phyloP scores from a whole-genome alignment of 192 early-diverging fungal species.

The Coemansia sp. region DNA sequence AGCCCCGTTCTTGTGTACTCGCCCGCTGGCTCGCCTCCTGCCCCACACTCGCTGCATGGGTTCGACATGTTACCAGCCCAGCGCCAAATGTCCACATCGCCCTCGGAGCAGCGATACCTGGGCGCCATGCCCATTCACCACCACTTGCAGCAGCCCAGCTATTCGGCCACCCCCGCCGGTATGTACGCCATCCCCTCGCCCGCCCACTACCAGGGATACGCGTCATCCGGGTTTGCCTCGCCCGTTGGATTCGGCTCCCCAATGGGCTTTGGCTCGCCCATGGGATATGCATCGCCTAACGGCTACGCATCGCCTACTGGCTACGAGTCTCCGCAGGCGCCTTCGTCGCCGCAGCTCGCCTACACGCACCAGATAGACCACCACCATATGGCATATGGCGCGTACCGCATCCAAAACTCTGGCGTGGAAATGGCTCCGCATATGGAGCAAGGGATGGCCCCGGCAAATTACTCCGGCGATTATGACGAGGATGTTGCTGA shows the following conservation, averaged over 20 bases:
- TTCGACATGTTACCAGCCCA: background rate
- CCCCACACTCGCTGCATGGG: background rate
- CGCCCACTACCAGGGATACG: constrained; percentile 11
- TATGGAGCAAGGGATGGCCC: background rate
- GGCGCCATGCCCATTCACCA: background rate
- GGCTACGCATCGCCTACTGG: constrained; percentile 19
- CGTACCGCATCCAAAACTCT: background rate
- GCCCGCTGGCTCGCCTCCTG: constrained; percentile 23
- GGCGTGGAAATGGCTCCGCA: background rate
- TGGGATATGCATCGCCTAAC: constrained; percentile 22
- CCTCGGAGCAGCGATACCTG: background rate
- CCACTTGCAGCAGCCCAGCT: background rate
- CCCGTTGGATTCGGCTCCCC: constrained; percentile 16
- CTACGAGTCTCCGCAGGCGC: constrained; percentile 16
- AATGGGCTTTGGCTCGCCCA: constrained; percentile 12
- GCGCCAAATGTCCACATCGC: background rate
- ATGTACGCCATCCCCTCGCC: constrained; percentile 16
- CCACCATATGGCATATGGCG: background rate
- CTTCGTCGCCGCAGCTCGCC: constrained; percentile 21
- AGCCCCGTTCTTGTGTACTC: constrained; percentile 47
- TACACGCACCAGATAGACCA: constrained; percentile 9
- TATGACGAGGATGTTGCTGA: background rate
- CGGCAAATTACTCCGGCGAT: background rate
- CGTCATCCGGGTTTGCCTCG: constrained; percentile 22
- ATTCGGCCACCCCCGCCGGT: background rate